Conservation (phyloP, 306 rosid species). For the Cucumis sativus region DNA sequence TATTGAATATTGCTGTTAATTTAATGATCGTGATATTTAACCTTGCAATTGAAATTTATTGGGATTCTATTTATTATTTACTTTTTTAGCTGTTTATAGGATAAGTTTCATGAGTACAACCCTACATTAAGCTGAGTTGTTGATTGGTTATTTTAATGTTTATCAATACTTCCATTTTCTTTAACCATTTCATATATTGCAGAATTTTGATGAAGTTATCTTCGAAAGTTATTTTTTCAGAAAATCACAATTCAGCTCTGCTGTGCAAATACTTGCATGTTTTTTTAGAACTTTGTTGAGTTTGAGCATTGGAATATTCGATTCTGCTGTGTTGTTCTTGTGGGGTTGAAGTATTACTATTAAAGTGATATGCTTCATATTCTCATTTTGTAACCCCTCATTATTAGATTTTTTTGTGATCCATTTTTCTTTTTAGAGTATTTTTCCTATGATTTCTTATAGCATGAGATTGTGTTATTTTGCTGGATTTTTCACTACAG, state of each 20-base stretch:
- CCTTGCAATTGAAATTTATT: neutral
- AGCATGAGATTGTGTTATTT: neutral
- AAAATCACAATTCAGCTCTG: neutral
- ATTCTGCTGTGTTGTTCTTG: neutral
- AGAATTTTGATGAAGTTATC: neutral
- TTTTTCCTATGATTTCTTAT: neutral
- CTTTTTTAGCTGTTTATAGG: neutral
- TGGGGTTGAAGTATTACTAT: neutral
- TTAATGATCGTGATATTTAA: neutral
- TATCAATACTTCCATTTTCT: neutral
- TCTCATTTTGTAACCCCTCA: neutral
- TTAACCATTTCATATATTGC: neutral
- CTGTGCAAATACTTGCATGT: neutral
- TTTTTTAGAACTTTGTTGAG: neutral
- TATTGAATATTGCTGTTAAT: neutral
- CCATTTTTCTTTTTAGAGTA: neutral
- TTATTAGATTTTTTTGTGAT: neutral
- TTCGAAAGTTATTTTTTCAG: neutral
- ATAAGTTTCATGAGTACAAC: neutral
- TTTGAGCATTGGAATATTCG: neutral
- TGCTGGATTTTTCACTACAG: neutral
- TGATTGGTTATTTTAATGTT: neutral
- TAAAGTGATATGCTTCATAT: neutral
- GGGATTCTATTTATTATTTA: neutral
- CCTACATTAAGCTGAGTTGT: neutral